Evolutionary conservation across 2,329 filamentous ascomycete species (phyloP).

Genomic region (Epicoccum nigrum): DNA sequence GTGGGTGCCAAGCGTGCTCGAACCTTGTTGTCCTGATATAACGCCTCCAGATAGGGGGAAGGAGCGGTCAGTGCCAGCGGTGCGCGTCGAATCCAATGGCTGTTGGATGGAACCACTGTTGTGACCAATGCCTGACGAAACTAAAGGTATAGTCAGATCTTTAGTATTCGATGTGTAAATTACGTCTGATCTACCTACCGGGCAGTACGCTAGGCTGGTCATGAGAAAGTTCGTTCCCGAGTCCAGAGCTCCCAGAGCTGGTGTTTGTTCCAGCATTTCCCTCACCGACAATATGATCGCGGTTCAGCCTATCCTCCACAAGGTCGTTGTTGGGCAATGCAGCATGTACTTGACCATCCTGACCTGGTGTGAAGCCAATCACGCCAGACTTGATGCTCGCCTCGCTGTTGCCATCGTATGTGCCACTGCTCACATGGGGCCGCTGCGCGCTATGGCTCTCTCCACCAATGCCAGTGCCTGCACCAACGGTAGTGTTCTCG

Average conservation of each 20-base stretch:
- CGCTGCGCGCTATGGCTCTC: constrained; percentile 19
- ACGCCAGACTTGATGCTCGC: constrained; percentile 51
- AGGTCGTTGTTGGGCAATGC: constrained; percentile 27
- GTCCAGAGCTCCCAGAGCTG: constrained; percentile 12
- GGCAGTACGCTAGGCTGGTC: constrained; percentile 18
- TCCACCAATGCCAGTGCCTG: constrained; percentile 7
- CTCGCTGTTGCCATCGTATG: constrained; percentile 34
- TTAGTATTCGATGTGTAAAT: background rate
- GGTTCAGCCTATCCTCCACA: constrained; percentile 17
- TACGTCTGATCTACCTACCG: constrained; percentile 27
- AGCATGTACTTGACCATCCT: constrained; percentile 30
- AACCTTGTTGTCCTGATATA: constrained; percentile 14
- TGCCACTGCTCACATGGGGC: constrained; percentile 23
- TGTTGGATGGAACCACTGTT: constrained; percentile 11
- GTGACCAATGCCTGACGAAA: background rate
- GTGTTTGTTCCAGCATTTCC: constrained; percentile 20
- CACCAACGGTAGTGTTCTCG: constrained; percentile 15
- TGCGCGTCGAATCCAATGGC: constrained; percentile 17
- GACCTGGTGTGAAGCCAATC: constrained; percentile 41
- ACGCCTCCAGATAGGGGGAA: constrained; percentile 48
- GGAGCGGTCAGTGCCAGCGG: constrained; percentile 34
- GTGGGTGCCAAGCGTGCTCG: background rate
- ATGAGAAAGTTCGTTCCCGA: background rate
- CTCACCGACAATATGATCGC: constrained; percentile 26
- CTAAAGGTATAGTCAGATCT: background rate